A percentile compares a stretch with the other conserved stretches of the same genome.
Conservation (phyloP, 345 rosid species). For the Arabidopsis arenosa region DNA sequence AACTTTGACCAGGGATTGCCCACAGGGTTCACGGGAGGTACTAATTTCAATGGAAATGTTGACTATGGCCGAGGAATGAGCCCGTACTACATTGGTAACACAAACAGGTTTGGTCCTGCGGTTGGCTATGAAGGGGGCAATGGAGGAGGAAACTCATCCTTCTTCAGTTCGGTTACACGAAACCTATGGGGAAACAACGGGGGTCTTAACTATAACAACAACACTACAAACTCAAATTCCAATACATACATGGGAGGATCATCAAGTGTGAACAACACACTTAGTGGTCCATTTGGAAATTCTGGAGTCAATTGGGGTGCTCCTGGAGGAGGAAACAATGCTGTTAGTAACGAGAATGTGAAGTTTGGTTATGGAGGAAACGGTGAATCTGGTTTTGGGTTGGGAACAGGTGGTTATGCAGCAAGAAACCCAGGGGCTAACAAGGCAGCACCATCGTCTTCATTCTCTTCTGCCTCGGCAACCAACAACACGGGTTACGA, state of each 20-base stretch:
- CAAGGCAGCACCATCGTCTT: slow-evolving; percentile 58
- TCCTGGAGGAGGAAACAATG: slow-evolving; percentile 50
- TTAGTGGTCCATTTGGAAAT: slow-evolving; percentile 68
- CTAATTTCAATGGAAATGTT: slow-evolving; percentile 60
- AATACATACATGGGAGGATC: slow-evolving; percentile 55
- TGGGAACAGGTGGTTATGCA: slow-evolving; percentile 48
- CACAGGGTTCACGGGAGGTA: slow-evolving; percentile 64
- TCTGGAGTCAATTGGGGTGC: slow-evolving; percentile 76
- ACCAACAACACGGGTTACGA: slow-evolving; percentile 55
- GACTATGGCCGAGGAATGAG: slow-evolving; percentile 76
- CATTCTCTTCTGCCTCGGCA: slow-evolving; percentile 62
- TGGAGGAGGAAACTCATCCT: slow-evolving; percentile 67
- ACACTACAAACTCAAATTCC: slow-evolving; percentile 53
- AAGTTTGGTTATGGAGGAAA: slow-evolving; percentile 46
- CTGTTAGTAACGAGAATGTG: slow-evolving; percentile 35
- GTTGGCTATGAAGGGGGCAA: slow-evolving; percentile 61
- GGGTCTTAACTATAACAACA: slow-evolving; percentile 42
- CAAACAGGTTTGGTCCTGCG: slow-evolving; percentile 71
- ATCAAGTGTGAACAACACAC: slow-evolving; percentile 48
- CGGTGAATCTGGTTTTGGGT: slow-evolving; percentile 44
- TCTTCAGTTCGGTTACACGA: slow-evolving; percentile 64
- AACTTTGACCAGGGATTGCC: slow-evolving; percentile 75
- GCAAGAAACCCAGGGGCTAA: slow-evolving; percentile 56
- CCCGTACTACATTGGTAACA: slow-evolving; percentile 70
- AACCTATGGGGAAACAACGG: slow-evolving; percentile 86